Evolutionary conservation across 2,329 filamentous ascomycete species (phyloP).

Genomic region (Talaromyces sp.): DNA sequence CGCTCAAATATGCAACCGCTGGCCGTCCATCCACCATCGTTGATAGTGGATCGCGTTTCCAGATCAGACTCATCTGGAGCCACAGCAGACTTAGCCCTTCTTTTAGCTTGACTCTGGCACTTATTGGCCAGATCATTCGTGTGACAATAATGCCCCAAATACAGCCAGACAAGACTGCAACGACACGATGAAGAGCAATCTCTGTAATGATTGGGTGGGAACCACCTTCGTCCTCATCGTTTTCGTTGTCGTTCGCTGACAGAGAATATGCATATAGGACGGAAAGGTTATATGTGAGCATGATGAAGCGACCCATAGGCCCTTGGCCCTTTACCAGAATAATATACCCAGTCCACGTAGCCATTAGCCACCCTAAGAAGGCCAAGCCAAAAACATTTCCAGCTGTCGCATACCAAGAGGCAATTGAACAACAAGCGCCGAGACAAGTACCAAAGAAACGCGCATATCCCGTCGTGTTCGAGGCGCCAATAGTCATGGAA

Average conservation of each 20-base stretch:
- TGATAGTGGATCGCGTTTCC: slow-evolving; percentile 86
- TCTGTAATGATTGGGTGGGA: slow-evolving; percentile 76
- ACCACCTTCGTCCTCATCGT: slow-evolving; percentile 82
- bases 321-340: slow-evolving; percentile 80
- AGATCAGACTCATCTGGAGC: slow-evolving; percentile 90
- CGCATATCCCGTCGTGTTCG: slow-evolving; percentile 84
- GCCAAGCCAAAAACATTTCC: slow-evolving; percentile 72
- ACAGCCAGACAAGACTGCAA: slow-evolving; percentile 79
- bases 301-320: slow-evolving; percentile 85
- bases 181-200: slow-evolving; percentile 81
- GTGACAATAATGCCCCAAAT: slow-evolving; percentile 91
- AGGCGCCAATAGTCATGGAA: slow-evolving; percentile 93
- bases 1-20: slow-evolving; percentile 68
- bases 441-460: slow-evolving; percentile 82
- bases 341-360: slow-evolving; percentile 80
- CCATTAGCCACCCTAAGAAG: slow-evolving; percentile 74
- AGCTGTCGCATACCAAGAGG: slow-evolving; percentile 70
- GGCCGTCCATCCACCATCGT: slow-evolving; percentile 59
- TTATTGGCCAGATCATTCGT: slow-evolving; percentile 87
- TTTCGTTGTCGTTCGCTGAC: slow-evolving; percentile 69
- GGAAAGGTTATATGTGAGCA: slow-evolving; percentile 93
- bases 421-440: slow-evolving; percentile 68
- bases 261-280: slow-evolving; percentile 92
- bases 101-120: slow-evolving; percentile 79
- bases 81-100: slow-evolving; percentile 87